Evolutionary conservation across 139 green algal genomes (phyloP), one percentile per base, ranked within the genome.

Genomic region (Chlorella sp.): DNA sequence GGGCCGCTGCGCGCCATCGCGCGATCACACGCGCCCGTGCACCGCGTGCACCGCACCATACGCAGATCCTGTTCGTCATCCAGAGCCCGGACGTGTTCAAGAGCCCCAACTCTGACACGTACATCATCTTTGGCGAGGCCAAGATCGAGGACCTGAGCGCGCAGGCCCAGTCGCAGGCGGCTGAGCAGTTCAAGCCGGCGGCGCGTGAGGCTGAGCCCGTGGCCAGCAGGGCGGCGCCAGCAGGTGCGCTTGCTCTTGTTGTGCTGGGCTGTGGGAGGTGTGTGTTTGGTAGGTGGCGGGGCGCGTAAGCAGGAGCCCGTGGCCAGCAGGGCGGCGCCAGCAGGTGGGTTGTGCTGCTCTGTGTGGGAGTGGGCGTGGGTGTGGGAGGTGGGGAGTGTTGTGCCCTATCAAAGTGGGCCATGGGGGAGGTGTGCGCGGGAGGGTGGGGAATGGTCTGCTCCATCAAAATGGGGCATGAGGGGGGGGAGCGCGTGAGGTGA

Each of bases 121-220:
- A 98, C 86, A 92, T 99, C 86, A 98, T 99, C 83, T 99, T 99
- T 74, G 95, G 95, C 61, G 95, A 99, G 89, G 79, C 76, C 31
- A 65, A 99, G 93, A 98, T 99, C 26, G 95, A 99, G 90, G 95
- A 99, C 82, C 83, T 98, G 20, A 88, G 77, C 51, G 91, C 94
- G 1, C 89, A 97, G 78, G 89, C 88, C 24, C 85, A 93, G 69
- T 79, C 82, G 2, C 69, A 74, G 24, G 90, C 89, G 10, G 91
- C 93, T 27, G 87, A 97, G 82, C 93, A 96, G 83, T 97, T 97
- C 79, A 81, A 82, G 63, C 68, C 69, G 66, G 35, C 75, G 36
- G 42, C 70, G 2, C 75, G 55, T 1, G 75, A 83, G 82, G 68
- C 75, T 5, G 81, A 81, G 70, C 59, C 60, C 2, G 32, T 67